A percentile compares a stretch with the other conserved stretches of the same genome.
Conservation (phyloP, 2,329 filamentous ascomycete species). For the Aspergillus sp. region DNA sequence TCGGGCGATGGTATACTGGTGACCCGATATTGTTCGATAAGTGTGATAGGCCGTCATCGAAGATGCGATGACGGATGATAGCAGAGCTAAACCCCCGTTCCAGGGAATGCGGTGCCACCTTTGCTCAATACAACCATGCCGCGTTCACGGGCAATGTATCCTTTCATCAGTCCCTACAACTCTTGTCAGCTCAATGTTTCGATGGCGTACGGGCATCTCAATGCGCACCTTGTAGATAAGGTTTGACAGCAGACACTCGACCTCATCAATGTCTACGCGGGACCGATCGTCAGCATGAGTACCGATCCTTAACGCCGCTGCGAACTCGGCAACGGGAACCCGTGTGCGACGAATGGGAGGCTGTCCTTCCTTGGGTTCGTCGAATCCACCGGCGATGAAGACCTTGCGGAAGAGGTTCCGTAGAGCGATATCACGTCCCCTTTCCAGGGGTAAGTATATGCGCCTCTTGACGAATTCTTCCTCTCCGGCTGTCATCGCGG, state of each 20-base stretch:
- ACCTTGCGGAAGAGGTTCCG: constrained; percentile 92
- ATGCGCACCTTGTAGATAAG: constrained; percentile 91
- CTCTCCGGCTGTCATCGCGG: constrained; percentile 77
- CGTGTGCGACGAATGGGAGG: constrained; percentile 67
- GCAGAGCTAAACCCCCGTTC: constrained; percentile 72
- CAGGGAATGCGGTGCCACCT: constrained; percentile 81
- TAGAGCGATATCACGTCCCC: constrained; percentile 85
- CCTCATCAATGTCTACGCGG: constrained; percentile 80
- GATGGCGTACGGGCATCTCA: not conserved
- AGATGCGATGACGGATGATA: not conserved
- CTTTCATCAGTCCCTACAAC: constrained; percentile 87
- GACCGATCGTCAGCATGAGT: constrained; percentile 55
- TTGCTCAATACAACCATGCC: constrained; percentile 92
- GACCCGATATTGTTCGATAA: not conserved
- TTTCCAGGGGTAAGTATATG: constrained; percentile 92
- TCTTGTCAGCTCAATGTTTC: constrained; percentile 15
- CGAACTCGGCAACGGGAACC: constrained; percentile 80
- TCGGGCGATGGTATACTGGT: not conserved
- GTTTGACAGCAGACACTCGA: constrained; percentile 92
- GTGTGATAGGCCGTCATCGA: not conserved
- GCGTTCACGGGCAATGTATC: constrained; percentile 90
- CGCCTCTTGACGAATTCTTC: constrained; percentile 90
- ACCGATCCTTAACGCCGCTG: constrained; percentile 76
- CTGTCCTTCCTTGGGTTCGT: constrained; percentile 70
- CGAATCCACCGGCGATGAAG: constrained; percentile 80